These are phyloP conservation scores for Lithocarpus polystachyus DNA, from an alignment of 306 rosid genomes.

Conservation along the genomic window DNA sequence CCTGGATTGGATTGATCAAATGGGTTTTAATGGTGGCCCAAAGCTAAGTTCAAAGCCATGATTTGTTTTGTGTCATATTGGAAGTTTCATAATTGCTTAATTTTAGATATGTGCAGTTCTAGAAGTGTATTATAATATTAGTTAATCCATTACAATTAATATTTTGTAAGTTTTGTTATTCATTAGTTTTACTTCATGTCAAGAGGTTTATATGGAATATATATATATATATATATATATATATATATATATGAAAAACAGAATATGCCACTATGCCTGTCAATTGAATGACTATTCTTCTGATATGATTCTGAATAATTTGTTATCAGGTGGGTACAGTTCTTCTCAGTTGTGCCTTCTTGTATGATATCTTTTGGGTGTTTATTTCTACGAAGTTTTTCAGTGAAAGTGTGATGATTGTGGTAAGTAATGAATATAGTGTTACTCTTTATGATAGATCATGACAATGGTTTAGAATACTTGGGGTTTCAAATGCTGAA, in stretches of 20 bases:
- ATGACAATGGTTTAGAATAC: constrained; percentile 10
- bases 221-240: no score
- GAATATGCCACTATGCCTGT: background rate
- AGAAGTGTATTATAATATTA: background rate
- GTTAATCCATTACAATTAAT: background rate
- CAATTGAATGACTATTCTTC: constrained; percentile 1
- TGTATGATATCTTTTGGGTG: constrained; percentile 96
- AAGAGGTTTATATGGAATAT: background rate
- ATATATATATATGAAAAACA: background rate
- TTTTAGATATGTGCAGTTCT: background rate
- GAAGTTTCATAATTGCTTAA: background rate
- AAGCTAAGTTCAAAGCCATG: background rate
- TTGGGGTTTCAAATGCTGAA: constrained; percentile 4
- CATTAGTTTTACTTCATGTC: background rate
- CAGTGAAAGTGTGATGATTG: constrained; percentile 96
- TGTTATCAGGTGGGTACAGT: constrained; percentile 78
- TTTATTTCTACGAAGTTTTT: constrained; percentile 77
- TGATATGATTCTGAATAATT: constrained; percentile 27
- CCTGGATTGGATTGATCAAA: background rate
- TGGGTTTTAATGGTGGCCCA: background rate
- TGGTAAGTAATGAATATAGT: constrained; percentile 56
- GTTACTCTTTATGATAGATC: constrained; percentile 5
- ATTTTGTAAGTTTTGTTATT: background rate
- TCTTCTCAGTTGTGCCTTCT: constrained; percentile 85
- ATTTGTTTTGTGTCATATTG: background rate